These are phyloP conservation scores for Stramenopiles sp. DNA, from an alignment of 352 stramenopile species.

Conservation along the genomic window DNA sequence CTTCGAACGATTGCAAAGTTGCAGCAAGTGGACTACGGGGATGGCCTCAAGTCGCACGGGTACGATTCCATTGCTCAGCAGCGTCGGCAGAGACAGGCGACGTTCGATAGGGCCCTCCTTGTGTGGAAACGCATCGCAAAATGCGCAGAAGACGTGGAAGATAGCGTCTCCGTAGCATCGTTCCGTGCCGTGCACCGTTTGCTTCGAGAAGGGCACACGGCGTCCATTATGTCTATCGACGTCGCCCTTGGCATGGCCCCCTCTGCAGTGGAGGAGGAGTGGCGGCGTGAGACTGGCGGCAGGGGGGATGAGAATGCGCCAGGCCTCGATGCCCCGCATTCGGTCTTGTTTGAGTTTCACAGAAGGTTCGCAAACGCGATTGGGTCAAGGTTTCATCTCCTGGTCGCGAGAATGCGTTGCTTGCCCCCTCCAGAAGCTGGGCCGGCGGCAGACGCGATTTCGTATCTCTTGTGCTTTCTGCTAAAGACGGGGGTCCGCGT, in stretches of 20 bases:
- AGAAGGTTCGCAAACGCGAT: background rate
- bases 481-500: background rate
- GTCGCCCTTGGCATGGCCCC: background rate
- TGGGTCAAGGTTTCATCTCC: background rate
- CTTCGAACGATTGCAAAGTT: no score
- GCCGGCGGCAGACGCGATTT: background rate
- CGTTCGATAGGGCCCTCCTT: background rate
- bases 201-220: background rate
- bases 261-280: background rate
- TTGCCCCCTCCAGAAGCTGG: background rate
- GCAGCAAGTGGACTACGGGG: no score
- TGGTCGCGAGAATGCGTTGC: background rate
- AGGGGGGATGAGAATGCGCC: no score
- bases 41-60: no score
- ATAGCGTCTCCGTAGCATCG: background rate
- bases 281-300: no score
- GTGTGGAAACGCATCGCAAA: background rate
- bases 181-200: background rate
- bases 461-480: background rate
- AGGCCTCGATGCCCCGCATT: background rate
- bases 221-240: background rate
- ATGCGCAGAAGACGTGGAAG: background rate
- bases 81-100: background rate
- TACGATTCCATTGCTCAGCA: no score
- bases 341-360: background rate